Base-by-base conservation (phyloP, 1,284 basidiomycete species). In the Ceratobasidium theobromae region DNA sequence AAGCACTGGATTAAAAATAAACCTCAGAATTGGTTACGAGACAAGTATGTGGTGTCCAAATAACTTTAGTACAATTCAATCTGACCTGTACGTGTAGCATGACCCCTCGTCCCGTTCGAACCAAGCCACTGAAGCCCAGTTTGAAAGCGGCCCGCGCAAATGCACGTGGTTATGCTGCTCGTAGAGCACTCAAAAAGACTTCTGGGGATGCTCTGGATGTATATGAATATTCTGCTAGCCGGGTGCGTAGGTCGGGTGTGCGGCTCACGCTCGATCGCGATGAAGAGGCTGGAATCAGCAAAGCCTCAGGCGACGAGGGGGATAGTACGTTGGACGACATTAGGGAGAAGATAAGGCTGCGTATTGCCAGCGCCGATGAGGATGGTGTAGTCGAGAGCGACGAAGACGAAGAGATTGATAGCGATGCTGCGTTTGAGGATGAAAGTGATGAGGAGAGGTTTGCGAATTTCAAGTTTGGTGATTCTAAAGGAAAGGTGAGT, bases 371-470 rank as follows among this genome's bases (percentile, higher is more conserved):
- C n/a, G 81, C 84, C 41, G 82, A 84, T 62, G 75, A 72, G 66
- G 70, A 69, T 23, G 72, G 58, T n/a, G 69, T 71, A 16, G 68
- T 74, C 11, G 53, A 68, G 21, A 83, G 80, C 66, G 87, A 81
- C 1, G 89, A 91, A 68, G 89, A 91, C 70, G 89, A 91, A 71
- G 89, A 91, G 69, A 82, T 91, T 58, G 87, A 90, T 68, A 88
- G 86, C 71, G 89, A 91, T 72, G 87, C 78, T 68, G 89, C 89
- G 0, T 91, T 91, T 71, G 89, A 89, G 58, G 77, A 73, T 69
- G 90, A 91, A 71, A 87, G 84, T 71, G 93, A 94, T 67, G 88
- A 89, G 69, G 91, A 94, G 48, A 77, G 83, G 4, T 93, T 88
- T 77, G 85, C 87, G 28, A 73, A 73, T 51, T 70, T 76, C 65